Evolutionary conservation across 371 early-diverging fungal genomes (phyloP).

Genomic region (Sanchytrium tribonematis): DNA sequence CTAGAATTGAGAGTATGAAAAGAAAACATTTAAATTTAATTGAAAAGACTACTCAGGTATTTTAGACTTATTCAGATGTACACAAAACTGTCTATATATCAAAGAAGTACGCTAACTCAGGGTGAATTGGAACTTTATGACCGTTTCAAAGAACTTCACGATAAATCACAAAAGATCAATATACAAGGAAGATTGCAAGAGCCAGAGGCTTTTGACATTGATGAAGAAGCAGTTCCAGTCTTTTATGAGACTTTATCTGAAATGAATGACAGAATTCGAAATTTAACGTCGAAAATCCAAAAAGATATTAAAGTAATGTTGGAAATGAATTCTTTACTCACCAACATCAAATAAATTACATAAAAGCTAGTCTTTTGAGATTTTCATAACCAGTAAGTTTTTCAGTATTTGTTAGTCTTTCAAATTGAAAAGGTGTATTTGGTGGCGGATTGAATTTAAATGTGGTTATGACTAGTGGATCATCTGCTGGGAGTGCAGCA

Average conservation of each 20-base stretch:
- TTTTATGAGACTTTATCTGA: neutral
- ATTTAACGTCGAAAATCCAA: neutral
- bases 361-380: neutral
- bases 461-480: neutral
- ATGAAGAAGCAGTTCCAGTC: neutral
- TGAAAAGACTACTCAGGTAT: slow-evolving; percentile 1
- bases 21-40: neutral
- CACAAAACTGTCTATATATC: neutral
- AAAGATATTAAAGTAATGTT: neutral
- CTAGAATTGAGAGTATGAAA: neutral
- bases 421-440: neutral
- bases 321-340: neutral
- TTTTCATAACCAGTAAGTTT: neutral
- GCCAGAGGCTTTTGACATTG: neutral
- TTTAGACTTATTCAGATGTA: neutral
- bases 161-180: neutral
- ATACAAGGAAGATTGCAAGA: neutral
- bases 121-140: neutral
- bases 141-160: neutral
- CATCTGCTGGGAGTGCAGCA: neutral
- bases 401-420: neutral
- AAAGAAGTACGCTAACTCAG: neutral
- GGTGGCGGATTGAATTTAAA: neutral
- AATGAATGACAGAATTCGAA: neutral
- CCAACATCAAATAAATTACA: neutral